Conservation (phyloP, 805 yeast species). For the Lachancea waltii region DNA sequence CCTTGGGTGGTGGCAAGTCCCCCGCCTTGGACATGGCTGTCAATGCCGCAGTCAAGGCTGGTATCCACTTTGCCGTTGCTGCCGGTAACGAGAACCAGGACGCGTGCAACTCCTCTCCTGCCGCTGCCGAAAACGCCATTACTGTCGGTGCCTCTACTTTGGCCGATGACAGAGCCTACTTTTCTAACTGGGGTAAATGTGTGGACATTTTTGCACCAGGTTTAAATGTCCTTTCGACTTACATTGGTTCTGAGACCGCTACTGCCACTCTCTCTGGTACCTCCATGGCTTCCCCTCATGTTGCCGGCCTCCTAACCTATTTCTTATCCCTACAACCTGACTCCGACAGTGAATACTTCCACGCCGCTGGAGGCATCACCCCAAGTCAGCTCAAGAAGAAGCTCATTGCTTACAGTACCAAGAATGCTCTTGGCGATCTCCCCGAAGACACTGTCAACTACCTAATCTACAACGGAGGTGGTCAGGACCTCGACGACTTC, state of each 20-base stretch:
- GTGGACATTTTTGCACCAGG: slow-evolving; percentile 98
- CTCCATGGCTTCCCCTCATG: slow-evolving; percentile 98
- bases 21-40: slow-evolving; percentile 83
- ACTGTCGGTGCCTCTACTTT: slow-evolving; percentile 94
- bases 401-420: slow-evolving; percentile 61
- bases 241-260: slow-evolving; percentile 68
- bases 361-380: slow-evolving; percentile 48
- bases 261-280: slow-evolving; percentile 89
- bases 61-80: slow-evolving; percentile 89
- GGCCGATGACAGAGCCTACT: slow-evolving; percentile 85
- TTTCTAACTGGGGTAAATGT: slow-evolving; percentile 93
- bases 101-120: slow-evolving; percentile 91
- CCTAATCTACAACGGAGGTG: slow-evolving; percentile 78
- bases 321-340: slow-evolving; percentile 82
- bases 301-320: slow-evolving; percentile 86
- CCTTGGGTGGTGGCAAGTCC: slow-evolving; percentile 89
- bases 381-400: slow-evolving; percentile 75
- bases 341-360: slow-evolving; percentile 54
- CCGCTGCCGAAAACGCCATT: slow-evolving; percentile 74
- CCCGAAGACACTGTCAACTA: slow-evolving; percentile 72
- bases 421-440: slow-evolving; percentile 50
- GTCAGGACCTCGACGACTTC: slow-evolving; percentile 59
- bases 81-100: slow-evolving; percentile 94
- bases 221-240: slow-evolving; percentile 76
- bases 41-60: slow-evolving; percentile 82